Evolutionary conservation across 106 monocot species (phyloP), one percentile per base, ranked within the genome.

Genomic region (Dendrobium huoshanense): DNA sequence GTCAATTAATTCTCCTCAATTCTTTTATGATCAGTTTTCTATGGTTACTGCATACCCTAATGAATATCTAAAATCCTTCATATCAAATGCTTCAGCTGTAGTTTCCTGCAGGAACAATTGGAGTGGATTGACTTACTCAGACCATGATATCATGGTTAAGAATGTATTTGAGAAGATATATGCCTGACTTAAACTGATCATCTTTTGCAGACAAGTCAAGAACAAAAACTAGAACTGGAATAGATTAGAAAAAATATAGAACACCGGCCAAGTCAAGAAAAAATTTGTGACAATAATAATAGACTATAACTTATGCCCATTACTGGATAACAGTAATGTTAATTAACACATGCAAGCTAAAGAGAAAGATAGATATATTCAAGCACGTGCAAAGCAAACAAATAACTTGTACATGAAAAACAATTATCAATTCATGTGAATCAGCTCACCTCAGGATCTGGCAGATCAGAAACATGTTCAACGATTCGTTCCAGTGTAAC

Each of bases 401-500:
- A 4, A 70, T 33, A 33, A 70, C 15, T 37, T 33, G 33, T 37
- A 9, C 22, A 25, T 25, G 51, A 24, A 65, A 25, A 65, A 65
- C 25, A 70, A 70, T 70, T 70, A 70, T 4, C 29, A 70, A 37
- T 70, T 37, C 31, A 70, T 70, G 37, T 74, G 25, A 51, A 79
- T 48, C 33, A 74, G n/a, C 68, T 13, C 77, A 99, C 98, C 95
- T 99, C 85, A 37, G 92, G 94, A 61, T 91, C 88, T 80, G 95
- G 88, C 85, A 99, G 87, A 82, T 92, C 95, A 59, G 88, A 82
- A 22, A 99, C 92, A 77, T 20, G 29, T 58, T 93, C 92, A 77
- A 99, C 85, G 44, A 91, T 76, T 77, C 88, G 85, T 11, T 87
- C 85, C 11, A 99, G 75, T 67, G 78, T 79, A 81, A 99, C 92